Evolutionary conservation across 768 basidiomycete species (phyloP), one percentile per base, ranked within the genome.

Genomic region (Termitomyces sp.): DNA sequence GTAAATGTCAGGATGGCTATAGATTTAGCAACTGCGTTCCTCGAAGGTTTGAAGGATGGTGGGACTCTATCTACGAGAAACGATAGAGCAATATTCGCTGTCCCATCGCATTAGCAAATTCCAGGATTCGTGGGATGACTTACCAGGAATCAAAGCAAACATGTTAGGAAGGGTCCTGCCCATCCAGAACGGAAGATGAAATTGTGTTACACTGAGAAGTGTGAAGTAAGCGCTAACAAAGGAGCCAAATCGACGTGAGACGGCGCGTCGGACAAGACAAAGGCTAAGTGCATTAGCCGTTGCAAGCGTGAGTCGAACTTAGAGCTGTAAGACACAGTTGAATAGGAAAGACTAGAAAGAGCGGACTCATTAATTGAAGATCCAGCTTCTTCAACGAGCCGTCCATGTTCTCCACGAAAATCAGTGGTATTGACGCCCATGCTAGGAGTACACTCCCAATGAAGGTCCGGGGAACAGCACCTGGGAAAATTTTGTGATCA

Each of bases 91-190:
- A 86, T 18, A 57, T 86, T 91, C 27, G 88, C 90, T 88, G 46
- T 24, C 42, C 56, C 27, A 24, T 36, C 14, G 55, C 41, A 27
- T 16, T n/a, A 53, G 22, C 24, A 24, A 31, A 34, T 6, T 29
- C 24, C 31, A 31, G 2, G 39, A 50, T 34, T 16, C 5, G 22
- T 34, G 24, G 37, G n/a, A 41, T n/a, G n/a, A 61, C 72, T 24
- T 60, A 95, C 94, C 90, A 46, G 87, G 83, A 2, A 89, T 74
- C 18, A 94, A 72, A 4, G 94, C 94, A 60, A 94, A 86, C 86
- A 94, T 96, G 69, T 98, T 99, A 1, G 97, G 96, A 7, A 98
- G 71, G 0, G 96, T 97, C 54, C 97, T 74, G 2, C 94, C 86
- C 78, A 94, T 91, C 87, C 93, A 98, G 69, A 92, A 99, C 7